Percentiles rank a stretch among this genome's conserved stretches.
Evolutionary conservation across 768 basidiomycete species (phyloP).

Genomic region (Collybia sp.): DNA sequence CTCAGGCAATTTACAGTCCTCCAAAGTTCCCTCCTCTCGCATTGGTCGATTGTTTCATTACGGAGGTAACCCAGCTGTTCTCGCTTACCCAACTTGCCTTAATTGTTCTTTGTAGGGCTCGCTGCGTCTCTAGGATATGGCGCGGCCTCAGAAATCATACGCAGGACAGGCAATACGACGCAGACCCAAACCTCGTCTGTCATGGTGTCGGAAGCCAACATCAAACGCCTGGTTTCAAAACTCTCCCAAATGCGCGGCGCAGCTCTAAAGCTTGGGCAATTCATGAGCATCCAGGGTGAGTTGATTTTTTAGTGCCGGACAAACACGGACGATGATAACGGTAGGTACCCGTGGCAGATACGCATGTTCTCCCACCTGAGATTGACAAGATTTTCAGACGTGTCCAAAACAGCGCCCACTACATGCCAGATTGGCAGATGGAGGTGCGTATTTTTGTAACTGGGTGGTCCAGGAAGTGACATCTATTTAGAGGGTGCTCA

Average conservation of each 20-base stretch:
- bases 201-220: conserved; percentile 89
- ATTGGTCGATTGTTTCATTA: conserved; percentile 92
- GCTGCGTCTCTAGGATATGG: conserved; percentile 88
- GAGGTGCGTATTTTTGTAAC: conserved; percentile 47
- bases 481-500: conserved; percentile 58
- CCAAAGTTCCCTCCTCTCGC: conserved; percentile 86
- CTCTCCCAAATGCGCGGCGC: conserved; percentile 96
- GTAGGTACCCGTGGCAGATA: conserved; percentile 48
- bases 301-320: neutral
- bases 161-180: conserved; percentile 50
- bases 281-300: conserved; percentile 90
- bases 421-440: conserved; percentile 99
- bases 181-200: conserved; percentile 40
- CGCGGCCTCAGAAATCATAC: conserved; percentile 81
- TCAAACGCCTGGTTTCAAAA: conserved; percentile 85
- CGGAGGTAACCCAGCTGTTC: conserved; percentile 52
- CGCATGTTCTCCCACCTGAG: conserved; percentile 82
- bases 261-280: conserved; percentile 94
- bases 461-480: neutral
- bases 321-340: neutral
- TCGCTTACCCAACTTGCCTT: neutral
- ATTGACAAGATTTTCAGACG: conserved; percentile 83
- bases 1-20: conserved; percentile 59
- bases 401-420: conserved; percentile 94
- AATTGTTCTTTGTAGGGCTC: conserved; percentile 50